phyloP scores from a whole-genome alignment of 2,329 filamentous ascomycete species.

The Onygena corvina region DNA sequence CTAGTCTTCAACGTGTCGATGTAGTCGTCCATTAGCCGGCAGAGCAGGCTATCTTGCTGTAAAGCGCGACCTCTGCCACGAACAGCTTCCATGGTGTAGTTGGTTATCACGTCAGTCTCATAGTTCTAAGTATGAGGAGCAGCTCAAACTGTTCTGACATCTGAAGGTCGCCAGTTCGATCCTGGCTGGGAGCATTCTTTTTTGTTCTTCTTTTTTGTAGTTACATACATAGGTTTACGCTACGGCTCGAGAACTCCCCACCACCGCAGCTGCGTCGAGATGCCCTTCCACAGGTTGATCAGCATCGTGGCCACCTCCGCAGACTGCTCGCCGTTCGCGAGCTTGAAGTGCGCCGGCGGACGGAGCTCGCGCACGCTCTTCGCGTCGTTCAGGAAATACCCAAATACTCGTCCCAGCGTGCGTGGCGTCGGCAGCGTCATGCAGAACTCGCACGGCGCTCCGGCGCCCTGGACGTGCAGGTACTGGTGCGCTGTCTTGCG shows the following conservation, averaged over 20 bases:
- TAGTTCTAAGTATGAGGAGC: constrained; percentile 13
- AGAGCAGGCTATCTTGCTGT: background rate
- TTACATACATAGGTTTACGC: background rate
- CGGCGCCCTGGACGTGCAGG: constrained; percentile 13
- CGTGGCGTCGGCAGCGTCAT: constrained; percentile 20
- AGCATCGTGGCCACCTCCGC: constrained; percentile 25
- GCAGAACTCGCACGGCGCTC: constrained; percentile 16
- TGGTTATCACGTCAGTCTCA: constrained; percentile 16
- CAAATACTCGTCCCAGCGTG: constrained; percentile 25
- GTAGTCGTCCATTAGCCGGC: too few relatives aligned
- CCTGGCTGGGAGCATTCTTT: constrained; percentile 15
- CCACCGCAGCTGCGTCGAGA: constrained; percentile 25
- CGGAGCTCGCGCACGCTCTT: constrained; percentile 5
- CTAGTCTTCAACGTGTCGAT: too few relatives aligned
- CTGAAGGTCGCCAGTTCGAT: constrained; percentile 16
- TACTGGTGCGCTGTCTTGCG: constrained; percentile 16
- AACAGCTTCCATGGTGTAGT: constrained; percentile 15
- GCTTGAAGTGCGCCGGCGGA: constrained; percentile 10
- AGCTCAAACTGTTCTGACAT: constrained; percentile 13
- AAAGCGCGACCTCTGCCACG: background rate
- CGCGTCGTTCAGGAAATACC: constrained; percentile 21
- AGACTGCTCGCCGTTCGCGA: constrained; percentile 16
- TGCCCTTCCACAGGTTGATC: constrained; percentile 26
- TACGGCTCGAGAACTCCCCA: constrained; percentile 19
- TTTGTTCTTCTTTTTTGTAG: constrained; percentile 1